Conservation (phyloP, 1,284 basidiomycete species). For the Cronartium quercuum region DNA sequence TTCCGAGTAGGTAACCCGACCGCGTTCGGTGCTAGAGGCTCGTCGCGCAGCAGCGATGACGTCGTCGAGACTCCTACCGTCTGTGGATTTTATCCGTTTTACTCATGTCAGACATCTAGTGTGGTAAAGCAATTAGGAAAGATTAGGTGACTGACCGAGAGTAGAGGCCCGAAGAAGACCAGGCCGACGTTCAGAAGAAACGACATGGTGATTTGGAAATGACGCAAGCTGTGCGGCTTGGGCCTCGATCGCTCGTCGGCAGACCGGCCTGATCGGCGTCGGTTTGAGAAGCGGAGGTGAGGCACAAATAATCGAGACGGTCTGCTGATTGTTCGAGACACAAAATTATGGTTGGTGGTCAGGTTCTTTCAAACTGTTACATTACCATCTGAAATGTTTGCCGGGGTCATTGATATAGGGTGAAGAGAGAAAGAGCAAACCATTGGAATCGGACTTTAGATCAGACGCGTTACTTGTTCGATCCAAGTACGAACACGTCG, state of each 20-base stretch:
- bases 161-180: not conserved
- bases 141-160: not conserved
- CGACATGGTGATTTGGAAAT: not conserved
- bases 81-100: not conserved
- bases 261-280: not conserved
- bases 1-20: not conserved
- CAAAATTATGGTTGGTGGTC: too few relatives aligned
- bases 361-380: too few relatives aligned
- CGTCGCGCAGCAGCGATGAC: not conserved
- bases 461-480: too few relatives aligned
- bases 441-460: too few relatives aligned
- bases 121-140: not conserved
- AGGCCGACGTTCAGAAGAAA: not conserved
- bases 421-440: too few relatives aligned
- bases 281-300: not conserved
- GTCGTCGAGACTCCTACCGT: not conserved
- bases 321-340: not conserved
- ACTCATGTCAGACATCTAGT: not conserved
- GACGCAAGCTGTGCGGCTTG: not conserved
- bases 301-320: slow-evolving; percentile 1
- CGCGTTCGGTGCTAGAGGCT: not conserved
- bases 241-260: not conserved
- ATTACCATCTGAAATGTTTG: too few relatives aligned
- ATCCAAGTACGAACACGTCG: too few relatives aligned
- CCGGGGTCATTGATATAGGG: too few relatives aligned